phyloP scores from a whole-genome alignment of 2,329 filamentous ascomycete species.

The Sordariomycetes sp. region DNA sequence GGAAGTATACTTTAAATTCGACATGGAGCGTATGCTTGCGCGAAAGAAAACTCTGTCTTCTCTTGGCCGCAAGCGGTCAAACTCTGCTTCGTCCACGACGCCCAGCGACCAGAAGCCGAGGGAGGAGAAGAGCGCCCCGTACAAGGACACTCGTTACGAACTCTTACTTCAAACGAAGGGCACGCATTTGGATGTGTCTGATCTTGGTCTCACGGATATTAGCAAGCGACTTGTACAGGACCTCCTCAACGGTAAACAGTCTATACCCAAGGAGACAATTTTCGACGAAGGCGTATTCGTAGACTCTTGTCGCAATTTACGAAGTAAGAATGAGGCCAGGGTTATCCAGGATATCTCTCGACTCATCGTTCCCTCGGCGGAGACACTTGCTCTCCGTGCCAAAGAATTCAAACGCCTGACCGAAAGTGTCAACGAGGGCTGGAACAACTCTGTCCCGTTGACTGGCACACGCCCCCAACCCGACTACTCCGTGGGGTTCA shows the following conservation, averaged over 20 bases:
- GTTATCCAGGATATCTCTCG: constrained; percentile 23
- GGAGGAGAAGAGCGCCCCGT: constrained; percentile 23
- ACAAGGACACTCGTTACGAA: constrained; percentile 20
- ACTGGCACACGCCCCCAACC: constrained; percentile 23
- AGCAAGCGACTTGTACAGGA: constrained; percentile 16
- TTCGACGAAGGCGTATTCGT: constrained; percentile 24
- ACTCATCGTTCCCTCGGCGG: constrained; percentile 23
- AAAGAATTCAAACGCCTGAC: constrained; percentile 16
- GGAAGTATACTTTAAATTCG: constrained; percentile 2
- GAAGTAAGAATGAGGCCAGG: constrained; percentile 17
- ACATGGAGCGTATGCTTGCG: constrained; percentile 6
- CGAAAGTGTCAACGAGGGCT: constrained; percentile 27
- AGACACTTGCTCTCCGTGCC: constrained; percentile 16
- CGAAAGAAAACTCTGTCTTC: constrained; percentile 4
- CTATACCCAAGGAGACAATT: constrained; percentile 17
- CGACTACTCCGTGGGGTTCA: constrained; percentile 28
- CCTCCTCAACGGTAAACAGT: constrained; percentile 17
- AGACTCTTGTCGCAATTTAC: constrained; percentile 15
- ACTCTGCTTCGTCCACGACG: constrained; percentile 14
- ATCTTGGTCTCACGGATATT: constrained; percentile 13
- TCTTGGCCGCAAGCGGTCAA: constrained; percentile 10
- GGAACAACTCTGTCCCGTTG: constrained; percentile 24
- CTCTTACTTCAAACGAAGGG: constrained; percentile 22
- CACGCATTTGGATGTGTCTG: constrained; percentile 23
- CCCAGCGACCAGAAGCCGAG: constrained; percentile 23